These are phyloP conservation scores for Fusarium nodosum DNA, from an alignment of 2,329 filamentous ascomycete species.

Conservation along the genomic window DNA sequence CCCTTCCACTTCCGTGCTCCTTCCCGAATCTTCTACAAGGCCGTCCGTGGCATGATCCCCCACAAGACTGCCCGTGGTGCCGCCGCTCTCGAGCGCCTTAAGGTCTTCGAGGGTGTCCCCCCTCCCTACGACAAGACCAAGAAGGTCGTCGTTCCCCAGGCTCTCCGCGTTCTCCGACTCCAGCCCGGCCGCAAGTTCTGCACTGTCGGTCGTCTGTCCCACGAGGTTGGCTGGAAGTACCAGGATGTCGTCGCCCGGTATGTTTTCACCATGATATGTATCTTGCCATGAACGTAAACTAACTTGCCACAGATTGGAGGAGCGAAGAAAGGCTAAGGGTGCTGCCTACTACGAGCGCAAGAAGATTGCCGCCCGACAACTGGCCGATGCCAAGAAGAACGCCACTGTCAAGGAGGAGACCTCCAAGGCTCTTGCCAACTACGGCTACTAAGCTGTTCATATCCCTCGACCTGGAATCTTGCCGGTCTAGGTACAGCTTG, in stretches of 20 bases:
- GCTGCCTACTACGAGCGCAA: constrained; percentile 99
- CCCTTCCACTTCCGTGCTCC: constrained; percentile 99
- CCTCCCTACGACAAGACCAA: constrained; percentile 99
- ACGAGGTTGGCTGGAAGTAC: constrained; percentile 99
- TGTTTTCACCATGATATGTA: constrained; percentile 58
- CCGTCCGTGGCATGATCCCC: constrained; percentile 99
- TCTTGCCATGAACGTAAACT: constrained; percentile 17
- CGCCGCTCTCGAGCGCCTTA: constrained; percentile 96
- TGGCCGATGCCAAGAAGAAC: constrained; percentile 93
- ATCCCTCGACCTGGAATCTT: constrained; percentile 49
- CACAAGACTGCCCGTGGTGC: constrained; percentile 99
- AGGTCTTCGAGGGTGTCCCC: constrained; percentile 99
- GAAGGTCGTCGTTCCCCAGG: constrained; percentile 99
- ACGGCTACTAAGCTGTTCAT: constrained; percentile 81
- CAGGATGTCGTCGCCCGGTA: constrained; percentile 98
- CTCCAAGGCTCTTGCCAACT: constrained; percentile 87
- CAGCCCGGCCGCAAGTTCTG: constrained; percentile 99
- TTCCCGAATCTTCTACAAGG: constrained; percentile 99
- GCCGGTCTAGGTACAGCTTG: constrained; percentile 53
- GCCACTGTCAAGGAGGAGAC: constrained; percentile 89
- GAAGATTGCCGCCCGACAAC: constrained; percentile 93
- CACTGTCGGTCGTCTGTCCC: constrained; percentile 96
- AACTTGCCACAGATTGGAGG: constrained; percentile 81
- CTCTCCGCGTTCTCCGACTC: constrained; percentile 93
- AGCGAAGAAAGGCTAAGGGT: constrained; percentile 99